phyloP scores from a whole-genome alignment of 805 yeast genomes.

The Nakazawaea wickerhamii region DNA sequence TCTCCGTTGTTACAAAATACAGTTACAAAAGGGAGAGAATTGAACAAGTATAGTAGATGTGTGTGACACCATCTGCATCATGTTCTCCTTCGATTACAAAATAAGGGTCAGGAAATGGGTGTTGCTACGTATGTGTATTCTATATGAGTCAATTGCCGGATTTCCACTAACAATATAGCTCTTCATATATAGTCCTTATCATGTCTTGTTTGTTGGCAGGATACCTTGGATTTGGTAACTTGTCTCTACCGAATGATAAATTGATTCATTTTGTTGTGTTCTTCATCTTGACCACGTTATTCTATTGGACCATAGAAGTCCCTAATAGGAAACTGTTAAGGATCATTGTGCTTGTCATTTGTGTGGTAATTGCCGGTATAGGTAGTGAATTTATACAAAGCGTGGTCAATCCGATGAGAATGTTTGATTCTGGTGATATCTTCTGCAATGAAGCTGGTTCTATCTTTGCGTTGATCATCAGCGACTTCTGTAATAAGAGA shows the following conservation, averaged over 20 bases:
- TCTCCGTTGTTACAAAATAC: no score
- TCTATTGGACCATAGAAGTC: slow-evolving; percentile 41
- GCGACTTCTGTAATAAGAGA: slow-evolving; percentile 4
- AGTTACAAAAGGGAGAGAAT: no score
- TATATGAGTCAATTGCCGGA: not conserved
- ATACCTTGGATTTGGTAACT: slow-evolving; percentile 47
- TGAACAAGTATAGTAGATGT: no score
- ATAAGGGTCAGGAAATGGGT: slow-evolving; percentile 4
- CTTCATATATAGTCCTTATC: slow-evolving; percentile 1
- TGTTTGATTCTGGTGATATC: slow-evolving; percentile 39
- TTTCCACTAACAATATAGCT: no score
- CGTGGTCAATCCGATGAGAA: slow-evolving; percentile 35
- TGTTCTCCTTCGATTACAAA: not conserved
- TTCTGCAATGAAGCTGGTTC: slow-evolving; percentile 11
- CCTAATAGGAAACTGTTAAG: slow-evolving; percentile 27
- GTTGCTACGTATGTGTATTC: not conserved
- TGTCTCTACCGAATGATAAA: slow-evolving; percentile 43
- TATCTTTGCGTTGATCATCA: slow-evolving; percentile 1
- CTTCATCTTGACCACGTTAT: slow-evolving; percentile 37
- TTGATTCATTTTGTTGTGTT: slow-evolving; percentile 41
- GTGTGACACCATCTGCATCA: not conserved
- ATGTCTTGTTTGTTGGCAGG: slow-evolving; percentile 17
- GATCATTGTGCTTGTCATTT: slow-evolving; percentile 29
- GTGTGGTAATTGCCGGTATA: slow-evolving; percentile 39
- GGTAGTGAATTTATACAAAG: slow-evolving; percentile 45